Conservation (phyloP, 768 basidiomycete genomes). For the Asterophora lycoperdoides region DNA sequence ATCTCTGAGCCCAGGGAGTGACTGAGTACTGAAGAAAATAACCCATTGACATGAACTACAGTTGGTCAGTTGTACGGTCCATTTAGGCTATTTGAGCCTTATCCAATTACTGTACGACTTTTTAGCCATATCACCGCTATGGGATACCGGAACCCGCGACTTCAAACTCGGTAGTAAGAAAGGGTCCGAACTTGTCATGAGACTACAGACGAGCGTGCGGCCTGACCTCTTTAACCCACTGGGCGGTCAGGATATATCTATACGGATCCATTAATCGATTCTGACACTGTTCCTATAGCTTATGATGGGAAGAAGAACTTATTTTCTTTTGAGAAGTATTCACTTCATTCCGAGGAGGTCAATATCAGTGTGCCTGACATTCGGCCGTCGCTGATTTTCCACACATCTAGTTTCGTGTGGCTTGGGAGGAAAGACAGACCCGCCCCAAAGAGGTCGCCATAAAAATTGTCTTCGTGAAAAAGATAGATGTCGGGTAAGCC, state of each 20-base stretch:
- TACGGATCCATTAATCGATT: background rate
- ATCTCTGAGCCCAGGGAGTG: background rate
- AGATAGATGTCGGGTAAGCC: conserved; percentile 20
- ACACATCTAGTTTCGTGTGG: conserved; percentile 18
- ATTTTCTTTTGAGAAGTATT: conserved; percentile 22
- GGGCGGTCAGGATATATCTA: conserved; percentile 20
- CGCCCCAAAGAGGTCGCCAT: conserved; percentile 17
- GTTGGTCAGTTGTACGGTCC: conserved; percentile 11
- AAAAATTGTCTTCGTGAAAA: conserved; percentile 22
- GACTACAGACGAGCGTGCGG: conserved; percentile 21
- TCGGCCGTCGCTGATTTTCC: background rate
- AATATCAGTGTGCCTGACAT: background rate
- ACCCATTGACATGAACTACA: background rate
- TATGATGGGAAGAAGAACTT: conserved; percentile 34
- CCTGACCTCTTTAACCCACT: conserved; percentile 23
- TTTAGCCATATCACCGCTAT: conserved; percentile 20
- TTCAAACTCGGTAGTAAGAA: conserved; percentile 24
- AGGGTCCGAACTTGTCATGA: conserved; percentile 27
- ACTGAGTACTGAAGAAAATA: background rate
- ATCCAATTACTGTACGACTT: background rate
- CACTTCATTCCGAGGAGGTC: conserved; percentile 18
- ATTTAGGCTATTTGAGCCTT: background rate
- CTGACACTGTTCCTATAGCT: conserved; percentile 14
- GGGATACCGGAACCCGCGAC: conserved; percentile 16
- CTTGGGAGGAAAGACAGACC: conserved; percentile 15